Conservation (phyloP, 1,139 yeast species). For the Taiozyma sp. region DNA sequence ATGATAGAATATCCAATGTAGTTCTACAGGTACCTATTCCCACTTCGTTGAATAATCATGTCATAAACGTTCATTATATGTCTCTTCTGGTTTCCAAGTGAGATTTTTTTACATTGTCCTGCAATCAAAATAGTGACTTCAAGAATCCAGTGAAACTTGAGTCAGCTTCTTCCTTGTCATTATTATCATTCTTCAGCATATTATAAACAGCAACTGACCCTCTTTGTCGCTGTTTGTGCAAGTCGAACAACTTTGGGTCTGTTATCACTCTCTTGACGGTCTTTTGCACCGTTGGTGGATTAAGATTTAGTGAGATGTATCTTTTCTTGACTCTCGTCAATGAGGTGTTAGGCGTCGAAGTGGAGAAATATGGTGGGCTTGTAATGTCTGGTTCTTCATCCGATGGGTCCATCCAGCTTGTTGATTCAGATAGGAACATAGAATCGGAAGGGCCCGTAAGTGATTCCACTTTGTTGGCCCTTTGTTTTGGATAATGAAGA, state of each 20-base stretch:
- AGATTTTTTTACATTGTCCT: not conserved
- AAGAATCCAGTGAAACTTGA: constrained; percentile 16
- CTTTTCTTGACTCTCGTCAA: constrained; percentile 4
- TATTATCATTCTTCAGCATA: constrained; percentile 14
- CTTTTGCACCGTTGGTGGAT: constrained; percentile 10
- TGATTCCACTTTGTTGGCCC: not conserved
- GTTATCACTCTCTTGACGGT: constrained; percentile 1
- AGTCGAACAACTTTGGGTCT: constrained; percentile 6
- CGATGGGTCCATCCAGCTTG: constrained; percentile 27
- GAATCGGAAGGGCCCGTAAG: not conserved
- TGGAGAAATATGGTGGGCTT: not conserved
- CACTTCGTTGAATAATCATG: not conserved
- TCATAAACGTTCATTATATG: not conserved
- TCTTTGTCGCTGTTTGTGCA: not conserved
- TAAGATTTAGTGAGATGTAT: constrained; percentile 19
- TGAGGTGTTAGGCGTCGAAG: constrained; percentile 16
- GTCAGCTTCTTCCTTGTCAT: constrained; percentile 1
- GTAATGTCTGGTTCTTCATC: constrained; percentile 12
- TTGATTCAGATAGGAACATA: not conserved
- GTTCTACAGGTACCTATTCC: not conserved
- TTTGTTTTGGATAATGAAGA: not conserved
- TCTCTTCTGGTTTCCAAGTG: not conserved
- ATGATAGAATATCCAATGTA: not conserved
- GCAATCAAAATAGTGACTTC: constrained; percentile 16
- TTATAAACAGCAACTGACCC: constrained; percentile 20